Conservation (phyloP, 192 early-diverging fungal genomes). For the Rhizophagus prolifer region DNA sequence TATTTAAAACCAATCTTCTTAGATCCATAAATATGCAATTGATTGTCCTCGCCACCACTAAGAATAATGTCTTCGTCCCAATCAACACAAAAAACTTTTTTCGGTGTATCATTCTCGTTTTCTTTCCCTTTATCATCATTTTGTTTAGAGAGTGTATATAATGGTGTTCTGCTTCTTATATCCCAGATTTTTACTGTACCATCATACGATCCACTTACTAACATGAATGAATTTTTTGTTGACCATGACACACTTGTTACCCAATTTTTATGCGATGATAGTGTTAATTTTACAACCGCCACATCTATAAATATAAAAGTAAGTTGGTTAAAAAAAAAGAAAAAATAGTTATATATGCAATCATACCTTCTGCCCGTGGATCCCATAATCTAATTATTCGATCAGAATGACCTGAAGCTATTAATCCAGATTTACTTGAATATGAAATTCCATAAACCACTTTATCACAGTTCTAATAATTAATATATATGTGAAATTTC, state of each 20-base stretch:
- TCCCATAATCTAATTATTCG: slow-evolving; percentile 87
- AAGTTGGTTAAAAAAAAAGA: neutral
- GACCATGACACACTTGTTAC: slow-evolving; percentile 86
- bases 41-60: slow-evolving; percentile 75
- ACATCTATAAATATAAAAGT: slow-evolving; percentile 50
- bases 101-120: slow-evolving; percentile 33
- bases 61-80: slow-evolving; percentile 67
- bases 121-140: slow-evolving; percentile 34
- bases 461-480: slow-evolving; percentile 82
- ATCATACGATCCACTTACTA: slow-evolving; percentile 88
- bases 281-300: slow-evolving; percentile 71
- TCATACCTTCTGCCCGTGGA: slow-evolving; percentile 66
- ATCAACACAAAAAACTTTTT: slow-evolving; percentile 73
- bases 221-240: slow-evolving; percentile 65
- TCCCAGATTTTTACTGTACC: slow-evolving; percentile 90
- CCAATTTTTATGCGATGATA: slow-evolving; percentile 81
- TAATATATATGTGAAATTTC: no score
- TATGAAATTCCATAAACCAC: slow-evolving; percentile 75
- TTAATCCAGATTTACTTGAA: slow-evolving; percentile 62
- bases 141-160: slow-evolving; percentile 65
- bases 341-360: neutral
- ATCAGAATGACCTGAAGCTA: slow-evolving; percentile 91
- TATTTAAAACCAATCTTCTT: slow-evolving; percentile 31
- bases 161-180: slow-evolving; percentile 79
- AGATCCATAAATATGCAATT: slow-evolving; percentile 56